Evolutionary conservation across 2,329 filamentous ascomycete species (phyloP), one percentile per base, ranked within the genome.

Genomic region (Colletotrichum musae): DNA sequence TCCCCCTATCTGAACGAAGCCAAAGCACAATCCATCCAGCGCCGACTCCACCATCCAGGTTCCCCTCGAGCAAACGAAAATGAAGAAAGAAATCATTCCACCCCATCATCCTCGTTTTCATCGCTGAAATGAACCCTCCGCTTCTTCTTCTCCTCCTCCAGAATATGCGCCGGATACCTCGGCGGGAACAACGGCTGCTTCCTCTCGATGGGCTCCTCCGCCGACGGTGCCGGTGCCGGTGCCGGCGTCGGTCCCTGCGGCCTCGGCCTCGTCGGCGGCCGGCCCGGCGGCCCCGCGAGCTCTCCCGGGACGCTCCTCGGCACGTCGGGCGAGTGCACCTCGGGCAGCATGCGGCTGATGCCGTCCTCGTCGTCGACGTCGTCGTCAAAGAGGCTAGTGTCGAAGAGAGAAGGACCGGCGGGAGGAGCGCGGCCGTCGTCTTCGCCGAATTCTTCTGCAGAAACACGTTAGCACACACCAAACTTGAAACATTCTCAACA

Each of bases 251-350:
- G 57, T 28, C 41, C 43, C 3, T 24, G 21, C 21, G 21, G 21
- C 21, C 21, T 6, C 32, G 28, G 18, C n/a, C 28, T 10, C 26
- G 26, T 21, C 18, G 18, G 26, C n/a, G 21, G 51, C 5, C 43
- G 15, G 16, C 13, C 15, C 10, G 16, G 47, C 18, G 7, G 3
- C n/a, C 4, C 21, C 1, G 41, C 18, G 13, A 52, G 21, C 2
- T 26, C 36, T 15, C 21, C 26, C 12, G 67, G 67, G 26, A 70
- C 43, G 63, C 67, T 70, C 24, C 45, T 59, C 56, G 67, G 62
- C 5, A 70, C 50, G 5, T 56, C 12, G 1, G 21, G 62, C 50
- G 67, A 58, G 6, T 26, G 28, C 5, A 67, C 45, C 26, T 61
- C 67, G 2, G 56, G 36, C 18, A 56, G 6, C 36, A 15, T 47